Evolutionary conservation across 1,284 basidiomycete species (phyloP).

Genomic region (Sporisorium graminicola): DNA sequence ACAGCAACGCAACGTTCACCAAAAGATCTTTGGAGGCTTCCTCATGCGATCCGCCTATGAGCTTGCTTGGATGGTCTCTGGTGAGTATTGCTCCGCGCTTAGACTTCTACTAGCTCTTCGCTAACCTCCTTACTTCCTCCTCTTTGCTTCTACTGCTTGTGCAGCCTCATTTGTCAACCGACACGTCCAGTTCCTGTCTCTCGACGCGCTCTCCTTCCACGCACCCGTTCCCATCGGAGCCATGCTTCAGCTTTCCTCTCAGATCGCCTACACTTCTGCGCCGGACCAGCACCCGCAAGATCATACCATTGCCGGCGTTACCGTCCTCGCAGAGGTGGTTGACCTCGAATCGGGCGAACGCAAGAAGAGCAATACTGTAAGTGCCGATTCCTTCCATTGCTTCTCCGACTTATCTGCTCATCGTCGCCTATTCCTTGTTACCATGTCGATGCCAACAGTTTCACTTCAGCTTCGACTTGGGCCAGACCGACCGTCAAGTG

Average conservation of each 20-base stretch:
- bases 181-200: slow-evolving; percentile 69
- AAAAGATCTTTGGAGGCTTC: slow-evolving; percentile 60
- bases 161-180: slow-evolving; percentile 60
- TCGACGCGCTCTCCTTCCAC: slow-evolving; percentile 66
- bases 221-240: slow-evolving; percentile 64
- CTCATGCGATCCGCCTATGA: slow-evolving; percentile 69
- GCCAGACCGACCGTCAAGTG: slow-evolving; percentile 35
- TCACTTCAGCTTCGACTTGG: slow-evolving; percentile 63
- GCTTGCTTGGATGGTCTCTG: slow-evolving; percentile 68
- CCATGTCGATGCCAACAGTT: slow-evolving; percentile 29
- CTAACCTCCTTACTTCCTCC: slow-evolving; percentile 5
- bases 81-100: too few relatives aligned
- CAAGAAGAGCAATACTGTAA: slow-evolving; percentile 56
- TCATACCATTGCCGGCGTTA: slow-evolving; percentile 49
- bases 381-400: not conserved
- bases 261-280: slow-evolving; percentile 56
- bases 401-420: not conserved
- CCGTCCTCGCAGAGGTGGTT: slow-evolving; percentile 59
- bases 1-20: slow-evolving; percentile 60
- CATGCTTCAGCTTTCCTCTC: slow-evolving; percentile 58
- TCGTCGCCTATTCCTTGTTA: not conserved
- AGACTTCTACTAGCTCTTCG: too few relatives aligned
- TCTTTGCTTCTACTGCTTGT: not conserved
- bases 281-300: slow-evolving; percentile 17
- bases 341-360: slow-evolving; percentile 54